These are phyloP conservation scores for Bocquillonia castaneifolia DNA, from an alignment of 441 rosid genomes.

Conservation along the genomic window DNA sequence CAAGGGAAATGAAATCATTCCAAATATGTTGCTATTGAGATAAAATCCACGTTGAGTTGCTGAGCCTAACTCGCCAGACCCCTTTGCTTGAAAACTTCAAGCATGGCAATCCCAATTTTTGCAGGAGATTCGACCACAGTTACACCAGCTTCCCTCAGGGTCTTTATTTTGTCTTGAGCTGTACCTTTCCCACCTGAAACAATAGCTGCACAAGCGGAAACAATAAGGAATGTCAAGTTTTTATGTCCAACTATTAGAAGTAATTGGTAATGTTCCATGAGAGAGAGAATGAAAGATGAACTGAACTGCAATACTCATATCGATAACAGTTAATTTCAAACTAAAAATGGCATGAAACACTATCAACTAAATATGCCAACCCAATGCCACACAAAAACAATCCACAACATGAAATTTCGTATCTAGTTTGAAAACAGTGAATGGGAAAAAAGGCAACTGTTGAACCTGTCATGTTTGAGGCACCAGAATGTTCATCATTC, in stretches of 20 bases:
- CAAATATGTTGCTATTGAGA: not conserved
- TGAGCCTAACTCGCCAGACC: slow-evolving; percentile 48
- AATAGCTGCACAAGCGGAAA: slow-evolving; percentile 50
- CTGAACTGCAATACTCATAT: not conserved
- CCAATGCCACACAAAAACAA: too few species aligned
- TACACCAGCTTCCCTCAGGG: slow-evolving; percentile 81
- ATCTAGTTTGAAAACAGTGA: not conserved
- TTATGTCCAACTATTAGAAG: not conserved
- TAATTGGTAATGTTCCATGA: not conserved
- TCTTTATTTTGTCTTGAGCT: slow-evolving; percentile 83
- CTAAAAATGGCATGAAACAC: not conserved
- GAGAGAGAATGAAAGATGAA: not conserved
- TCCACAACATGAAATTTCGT: not conserved
- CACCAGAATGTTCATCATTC: not conserved
- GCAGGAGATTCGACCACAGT: slow-evolving; percentile 96
- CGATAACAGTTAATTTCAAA: not conserved
- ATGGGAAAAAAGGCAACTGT: not conserved
- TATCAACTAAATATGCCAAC: not conserved
- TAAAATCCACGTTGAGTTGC: not conserved
- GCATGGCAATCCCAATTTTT: slow-evolving; percentile 76
- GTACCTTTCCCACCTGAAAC: slow-evolving; percentile 98
- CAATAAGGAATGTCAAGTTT: not conserved
- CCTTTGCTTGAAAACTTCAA: slow-evolving; percentile 68
- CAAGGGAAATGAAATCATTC: not conserved
- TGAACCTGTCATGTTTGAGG: not conserved